Evolutionary conservation across 192 early-diverging fungal species (phyloP).

Genomic region (Dimargaris verticillata): DNA sequence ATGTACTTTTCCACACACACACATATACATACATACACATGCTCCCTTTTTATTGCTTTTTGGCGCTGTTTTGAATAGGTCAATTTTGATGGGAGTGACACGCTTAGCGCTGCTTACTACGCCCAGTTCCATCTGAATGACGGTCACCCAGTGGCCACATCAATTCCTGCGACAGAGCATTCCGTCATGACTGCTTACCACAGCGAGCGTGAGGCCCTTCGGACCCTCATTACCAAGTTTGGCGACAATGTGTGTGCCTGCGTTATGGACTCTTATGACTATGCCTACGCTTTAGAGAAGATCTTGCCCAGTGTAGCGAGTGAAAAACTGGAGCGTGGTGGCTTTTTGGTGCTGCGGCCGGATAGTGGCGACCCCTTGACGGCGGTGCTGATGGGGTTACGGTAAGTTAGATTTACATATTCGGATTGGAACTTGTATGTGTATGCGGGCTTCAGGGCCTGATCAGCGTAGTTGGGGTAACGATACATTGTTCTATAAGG

Average conservation of each 20-base stretch:
- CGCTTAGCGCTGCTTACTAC: conserved; percentile 59
- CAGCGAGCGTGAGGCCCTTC: conserved; percentile 57
- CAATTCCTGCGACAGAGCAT: conserved; percentile 81
- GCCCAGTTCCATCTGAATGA: conserved; percentile 60
- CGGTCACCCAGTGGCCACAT: conserved; percentile 52
- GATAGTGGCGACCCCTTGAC: conserved; percentile 73
- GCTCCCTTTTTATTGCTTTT: not conserved
- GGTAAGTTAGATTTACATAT: conserved; percentile 21
- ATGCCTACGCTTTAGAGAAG: conserved; percentile 48
- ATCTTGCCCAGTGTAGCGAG: conserved; percentile 52
- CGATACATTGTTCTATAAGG: not conserved
- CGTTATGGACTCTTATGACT: conserved; percentile 88
- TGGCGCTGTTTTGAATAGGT: conserved; percentile 26
- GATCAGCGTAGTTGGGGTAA: not conserved
- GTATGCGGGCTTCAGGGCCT: too few species aligned
- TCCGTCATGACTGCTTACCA: conserved; percentile 69
- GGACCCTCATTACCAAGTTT: conserved; percentile 41
- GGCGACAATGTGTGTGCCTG: conserved; percentile 63
- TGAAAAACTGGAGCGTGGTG: conserved; percentile 55
- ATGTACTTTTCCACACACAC: not conserved
- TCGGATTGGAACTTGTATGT: not conserved
- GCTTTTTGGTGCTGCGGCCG: conserved; percentile 65
- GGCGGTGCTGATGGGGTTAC: conserved; percentile 51
- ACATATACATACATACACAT: conserved; percentile 5
- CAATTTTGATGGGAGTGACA: conserved; percentile 70